phyloP scores from a whole-genome alignment of 2,329 filamentous ascomycete genomes.

The Pseudocercospora pini-densiflorae region DNA sequence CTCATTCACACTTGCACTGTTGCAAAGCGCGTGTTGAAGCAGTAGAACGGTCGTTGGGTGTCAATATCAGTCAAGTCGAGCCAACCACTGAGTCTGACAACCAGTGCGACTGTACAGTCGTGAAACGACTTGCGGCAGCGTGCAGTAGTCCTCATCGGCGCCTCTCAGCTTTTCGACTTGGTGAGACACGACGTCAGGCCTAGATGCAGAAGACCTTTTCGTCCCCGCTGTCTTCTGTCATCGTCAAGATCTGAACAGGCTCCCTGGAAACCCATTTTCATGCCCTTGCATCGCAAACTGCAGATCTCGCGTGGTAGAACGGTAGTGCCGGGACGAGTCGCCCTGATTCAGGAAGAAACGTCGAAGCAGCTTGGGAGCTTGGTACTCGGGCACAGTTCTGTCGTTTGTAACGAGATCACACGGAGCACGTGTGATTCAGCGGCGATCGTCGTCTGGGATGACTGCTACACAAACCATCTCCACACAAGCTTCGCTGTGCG shows the following conservation, averaged over 20 bases:
- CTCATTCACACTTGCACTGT: neutral
- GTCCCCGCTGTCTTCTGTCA: neutral
- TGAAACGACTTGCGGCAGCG: neutral
- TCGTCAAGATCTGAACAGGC: neutral
- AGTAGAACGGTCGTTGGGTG: too few relatives aligned
- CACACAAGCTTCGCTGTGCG: neutral
- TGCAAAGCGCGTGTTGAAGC: too few relatives aligned
- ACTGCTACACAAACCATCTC: constrained; percentile 5
- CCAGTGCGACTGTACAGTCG: neutral
- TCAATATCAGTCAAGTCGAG: too few relatives aligned
- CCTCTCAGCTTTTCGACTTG: neutral
- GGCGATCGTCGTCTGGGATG: constrained; percentile 4
- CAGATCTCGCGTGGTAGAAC: constrained; percentile 5
- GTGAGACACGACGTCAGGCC: neutral
- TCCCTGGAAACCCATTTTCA: neutral
- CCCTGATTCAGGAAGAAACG: neutral
- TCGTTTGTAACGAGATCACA: constrained; percentile 4
- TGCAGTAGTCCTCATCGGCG: constrained; percentile 3
- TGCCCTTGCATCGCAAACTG: constrained; percentile 9
- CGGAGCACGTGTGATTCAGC: constrained; percentile 7
- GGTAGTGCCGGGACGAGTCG: neutral
- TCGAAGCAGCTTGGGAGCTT: neutral
- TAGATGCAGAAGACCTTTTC: constrained; percentile 1
- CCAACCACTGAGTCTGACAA: neutral
- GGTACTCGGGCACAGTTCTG: neutral